phyloP scores from a whole-genome alignment of 2,329 filamentous ascomycete genomes.

The Hypocrella siamensis region DNA sequence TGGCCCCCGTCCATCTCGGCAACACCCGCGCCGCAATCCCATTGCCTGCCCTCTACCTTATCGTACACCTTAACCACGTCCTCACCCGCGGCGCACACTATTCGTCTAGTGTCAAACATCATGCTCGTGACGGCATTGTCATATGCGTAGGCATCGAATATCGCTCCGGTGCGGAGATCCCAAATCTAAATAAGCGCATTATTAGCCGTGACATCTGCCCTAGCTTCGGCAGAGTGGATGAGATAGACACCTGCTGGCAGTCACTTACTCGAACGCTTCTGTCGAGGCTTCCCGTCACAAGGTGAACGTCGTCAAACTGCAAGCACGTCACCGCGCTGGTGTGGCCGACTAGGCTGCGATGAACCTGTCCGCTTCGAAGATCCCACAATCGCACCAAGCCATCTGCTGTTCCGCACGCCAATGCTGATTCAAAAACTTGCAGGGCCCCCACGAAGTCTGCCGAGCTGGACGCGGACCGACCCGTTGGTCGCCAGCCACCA shows the following conservation, averaged over 20 bases:
- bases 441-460: constrained; percentile 90
- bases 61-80: constrained; percentile 96
- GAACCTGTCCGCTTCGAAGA: constrained; percentile 90
- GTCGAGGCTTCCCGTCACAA: constrained; percentile 86
- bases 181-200: constrained; percentile 56
- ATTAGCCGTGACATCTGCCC: no score
- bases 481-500: constrained; percentile 57
- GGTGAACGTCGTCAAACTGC: constrained; percentile 89
- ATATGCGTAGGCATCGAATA: constrained; percentile 92
- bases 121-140: constrained; percentile 83
- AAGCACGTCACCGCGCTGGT: constrained; percentile 87
- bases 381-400: constrained; percentile 97
- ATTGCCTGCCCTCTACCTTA: constrained; percentile 88
- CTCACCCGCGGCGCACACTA: constrained; percentile 80
- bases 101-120: constrained; percentile 89
- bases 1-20: constrained; percentile 50
- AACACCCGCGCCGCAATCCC: constrained; percentile 84
- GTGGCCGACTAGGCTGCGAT: constrained; percentile 86
- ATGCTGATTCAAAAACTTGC: constrained; percentile 88
- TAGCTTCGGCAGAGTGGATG: background rate
- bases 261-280: constrained; percentile 77
- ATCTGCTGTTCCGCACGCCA: constrained; percentile 92
- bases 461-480: constrained; percentile 42
- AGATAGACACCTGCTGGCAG: background rate
- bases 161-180: constrained; percentile 92